phyloP scores from a whole-genome alignment of 2,329 filamentous ascomycete genomes.

The Diaporthe sp. region DNA sequence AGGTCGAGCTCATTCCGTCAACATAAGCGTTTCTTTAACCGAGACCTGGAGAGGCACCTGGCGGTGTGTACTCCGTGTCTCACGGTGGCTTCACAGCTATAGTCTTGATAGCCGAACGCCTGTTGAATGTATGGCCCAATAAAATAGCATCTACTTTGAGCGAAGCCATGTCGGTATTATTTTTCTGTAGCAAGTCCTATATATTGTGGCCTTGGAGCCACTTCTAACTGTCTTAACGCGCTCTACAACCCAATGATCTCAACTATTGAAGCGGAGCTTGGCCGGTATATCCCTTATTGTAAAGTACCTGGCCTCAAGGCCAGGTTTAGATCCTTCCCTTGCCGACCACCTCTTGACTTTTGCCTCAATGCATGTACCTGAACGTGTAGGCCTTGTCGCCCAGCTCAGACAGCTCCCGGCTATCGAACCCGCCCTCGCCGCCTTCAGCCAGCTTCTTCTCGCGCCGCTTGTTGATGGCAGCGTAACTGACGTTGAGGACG shows the following conservation, averaged over 20 bases:
- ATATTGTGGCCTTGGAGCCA: neutral
- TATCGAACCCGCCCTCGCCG: constrained; percentile 51
- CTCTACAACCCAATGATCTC: neutral
- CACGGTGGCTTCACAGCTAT: neutral
- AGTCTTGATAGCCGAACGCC: neutral
- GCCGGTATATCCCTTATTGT: neutral
- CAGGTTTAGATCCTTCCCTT: neutral
- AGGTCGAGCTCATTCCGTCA: neutral
- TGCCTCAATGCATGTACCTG: constrained; percentile 64
- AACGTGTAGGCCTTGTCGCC: constrained; percentile 73
- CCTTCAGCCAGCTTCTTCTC: constrained; percentile 55
- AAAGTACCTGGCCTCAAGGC: neutral
- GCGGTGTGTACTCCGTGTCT: neutral
- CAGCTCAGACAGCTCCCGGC: constrained; percentile 64
- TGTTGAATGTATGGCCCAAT: neutral
- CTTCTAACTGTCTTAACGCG: neutral
- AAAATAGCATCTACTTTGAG: neutral
- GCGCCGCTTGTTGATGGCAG: constrained; percentile 67
- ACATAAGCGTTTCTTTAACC: neutral
- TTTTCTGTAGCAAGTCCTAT: neutral
- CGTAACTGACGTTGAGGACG: constrained; percentile 62
- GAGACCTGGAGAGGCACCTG: neutral
- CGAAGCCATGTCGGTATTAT: neutral
- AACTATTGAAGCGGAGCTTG: neutral
- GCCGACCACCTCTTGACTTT: too few relatives aligned